Percentiles rank a stretch among this genome's conserved stretches.
Conservation (phyloP, 441 rosid species). For the Capsella rubella region DNA sequence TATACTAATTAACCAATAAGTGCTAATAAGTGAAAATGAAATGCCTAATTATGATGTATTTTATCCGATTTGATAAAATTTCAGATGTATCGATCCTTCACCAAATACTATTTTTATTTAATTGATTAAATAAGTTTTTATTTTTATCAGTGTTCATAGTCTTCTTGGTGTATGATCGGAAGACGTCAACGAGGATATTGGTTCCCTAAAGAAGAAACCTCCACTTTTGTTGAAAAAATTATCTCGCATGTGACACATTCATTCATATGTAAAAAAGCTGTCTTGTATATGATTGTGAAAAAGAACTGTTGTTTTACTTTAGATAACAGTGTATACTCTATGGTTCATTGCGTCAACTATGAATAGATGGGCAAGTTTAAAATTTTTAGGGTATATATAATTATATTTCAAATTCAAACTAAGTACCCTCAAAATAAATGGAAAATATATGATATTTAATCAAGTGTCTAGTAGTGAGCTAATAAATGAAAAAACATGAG, state of each 20-base stretch:
- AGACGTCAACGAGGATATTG: constrained; percentile 40
- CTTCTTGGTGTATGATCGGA: constrained; percentile 9
- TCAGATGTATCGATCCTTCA: background rate
- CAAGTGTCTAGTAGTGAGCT: too few relatives aligned
- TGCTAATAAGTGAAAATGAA: too few relatives aligned
- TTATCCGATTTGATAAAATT: background rate
- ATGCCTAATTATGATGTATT: background rate
- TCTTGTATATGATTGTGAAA: constrained; percentile 24
- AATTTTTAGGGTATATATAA: background rate
- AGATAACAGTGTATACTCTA: constrained; percentile 7
- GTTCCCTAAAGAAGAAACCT: constrained; percentile 49
- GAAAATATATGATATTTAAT: too few relatives aligned
- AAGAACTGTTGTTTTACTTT: constrained; percentile 32
- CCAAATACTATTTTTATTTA: background rate
- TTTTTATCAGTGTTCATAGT: constrained; percentile 10
- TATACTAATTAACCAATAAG: too few relatives aligned
- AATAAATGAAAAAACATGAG: too few relatives aligned
- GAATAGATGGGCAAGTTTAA: constrained; percentile 9
- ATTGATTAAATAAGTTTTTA: constrained; percentile 4
- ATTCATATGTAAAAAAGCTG: constrained; percentile 39
- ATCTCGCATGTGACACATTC: constrained; percentile 40
- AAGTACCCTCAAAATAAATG: background rate
- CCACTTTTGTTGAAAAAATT: constrained; percentile 33
- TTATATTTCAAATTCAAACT: background rate
- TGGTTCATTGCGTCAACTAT: constrained; percentile 24